Conservation (phyloP, 805 yeast genomes). For the Monosporozyma siamensis region DNA sequence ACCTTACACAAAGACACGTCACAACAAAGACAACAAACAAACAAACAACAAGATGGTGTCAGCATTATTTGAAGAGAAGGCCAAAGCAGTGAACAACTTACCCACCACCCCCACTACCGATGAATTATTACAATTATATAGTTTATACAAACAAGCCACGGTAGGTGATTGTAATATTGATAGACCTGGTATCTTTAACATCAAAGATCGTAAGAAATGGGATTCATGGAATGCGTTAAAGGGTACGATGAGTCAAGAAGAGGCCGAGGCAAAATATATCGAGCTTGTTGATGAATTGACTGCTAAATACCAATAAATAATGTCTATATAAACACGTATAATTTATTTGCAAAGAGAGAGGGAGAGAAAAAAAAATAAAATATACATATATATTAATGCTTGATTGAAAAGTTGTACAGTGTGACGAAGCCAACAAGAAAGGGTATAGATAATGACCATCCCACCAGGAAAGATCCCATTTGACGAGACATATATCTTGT, state of each 20-base stretch:
- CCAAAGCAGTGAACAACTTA: conserved; percentile 68
- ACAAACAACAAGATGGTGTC: no score
- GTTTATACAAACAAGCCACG: conserved; percentile 93
- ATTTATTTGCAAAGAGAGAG: no score
- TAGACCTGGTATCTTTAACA: conserved; percentile 86
- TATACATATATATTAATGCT: neutral
- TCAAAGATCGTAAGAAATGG: conserved; percentile 97
- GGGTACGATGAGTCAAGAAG: conserved; percentile 71
- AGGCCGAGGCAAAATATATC: conserved; percentile 79
- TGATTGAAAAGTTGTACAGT: neutral
- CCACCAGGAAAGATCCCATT: conserved; percentile 41
- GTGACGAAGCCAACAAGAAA: neutral
- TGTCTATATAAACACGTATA: conserved; percentile 5
- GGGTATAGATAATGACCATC: neutral
- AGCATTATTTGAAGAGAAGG: conserved; percentile 40
- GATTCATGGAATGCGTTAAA: conserved; percentile 86
- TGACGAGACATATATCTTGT: conserved; percentile 79
- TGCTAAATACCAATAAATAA: conserved; percentile 28
- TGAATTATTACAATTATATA: conserved; percentile 80
- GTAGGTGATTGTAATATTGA: conserved; percentile 75
- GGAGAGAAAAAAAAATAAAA: no score
- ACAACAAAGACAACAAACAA: neutral
- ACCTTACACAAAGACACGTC: neutral
- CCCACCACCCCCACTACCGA: conserved; percentile 75
- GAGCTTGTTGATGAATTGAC: conserved; percentile 56